phyloP scores from a whole-genome alignment of 106 monocot species.

The Dendrobium huoshanense region DNA sequence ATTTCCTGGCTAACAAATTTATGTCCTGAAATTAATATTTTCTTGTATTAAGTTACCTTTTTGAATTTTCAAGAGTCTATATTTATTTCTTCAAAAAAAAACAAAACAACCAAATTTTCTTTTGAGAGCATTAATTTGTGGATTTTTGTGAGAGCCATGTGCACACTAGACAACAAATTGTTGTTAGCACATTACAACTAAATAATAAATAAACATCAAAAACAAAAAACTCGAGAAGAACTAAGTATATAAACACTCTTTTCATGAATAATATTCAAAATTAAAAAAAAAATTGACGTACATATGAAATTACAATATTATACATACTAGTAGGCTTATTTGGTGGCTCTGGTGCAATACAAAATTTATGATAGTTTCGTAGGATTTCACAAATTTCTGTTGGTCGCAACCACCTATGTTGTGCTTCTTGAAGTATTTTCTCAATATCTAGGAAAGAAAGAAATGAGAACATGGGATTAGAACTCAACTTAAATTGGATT shows the following conservation, averaged over 20 bases:
- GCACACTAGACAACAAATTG: not conserved
- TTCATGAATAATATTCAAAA: not conserved
- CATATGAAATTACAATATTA: not conserved
- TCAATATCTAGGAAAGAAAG: conserved; percentile 54
- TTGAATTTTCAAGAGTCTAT: too few species aligned
- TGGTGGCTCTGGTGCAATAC: conserved; percentile 78
- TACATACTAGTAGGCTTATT: conserved; percentile 76
- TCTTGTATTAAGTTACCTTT: too few species aligned
- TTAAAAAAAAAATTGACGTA: not conserved
- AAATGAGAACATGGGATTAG: not conserved
- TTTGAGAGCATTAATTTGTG: too few species aligned
- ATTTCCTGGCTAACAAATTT: too few species aligned
- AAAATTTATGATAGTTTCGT: conserved; percentile 60
- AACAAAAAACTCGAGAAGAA: not conserved
- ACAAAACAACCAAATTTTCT: too few species aligned
- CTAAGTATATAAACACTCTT: not conserved
- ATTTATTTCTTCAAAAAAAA: too few species aligned
- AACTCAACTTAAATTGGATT: not conserved
- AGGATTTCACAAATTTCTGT: conserved; percentile 96
- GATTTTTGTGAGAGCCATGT: too few species aligned
- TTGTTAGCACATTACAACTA: not conserved
- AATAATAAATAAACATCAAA: not conserved
- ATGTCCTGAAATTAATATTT: too few species aligned
- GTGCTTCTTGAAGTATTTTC: conserved; percentile 72
- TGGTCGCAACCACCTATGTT: conserved; percentile 84